Conservation (phyloP, 2,329 filamentous ascomycete genomes). For the Neoscytalidium dimidiatum region DNA sequence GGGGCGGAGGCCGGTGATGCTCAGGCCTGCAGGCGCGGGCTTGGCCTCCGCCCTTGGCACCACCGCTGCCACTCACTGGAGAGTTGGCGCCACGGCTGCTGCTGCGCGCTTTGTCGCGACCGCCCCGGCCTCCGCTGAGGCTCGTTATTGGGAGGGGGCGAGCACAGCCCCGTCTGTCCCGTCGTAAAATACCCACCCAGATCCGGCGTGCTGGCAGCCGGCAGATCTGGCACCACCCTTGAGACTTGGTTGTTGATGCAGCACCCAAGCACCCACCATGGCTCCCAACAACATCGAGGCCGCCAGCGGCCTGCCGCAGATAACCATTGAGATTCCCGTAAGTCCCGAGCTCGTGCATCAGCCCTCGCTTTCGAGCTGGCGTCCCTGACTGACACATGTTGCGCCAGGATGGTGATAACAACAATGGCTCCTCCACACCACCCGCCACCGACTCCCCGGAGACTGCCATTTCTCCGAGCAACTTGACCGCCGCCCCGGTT, state of each 20-base stretch:
- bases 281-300: neutral
- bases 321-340: constrained; percentile 12
- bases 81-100: constrained; percentile 1
- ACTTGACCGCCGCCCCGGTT: neutral
- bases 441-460: neutral
- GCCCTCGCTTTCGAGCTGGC: neutral
- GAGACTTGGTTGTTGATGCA: neutral
- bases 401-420: neutral
- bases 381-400: neutral
- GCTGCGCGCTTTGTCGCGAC: neutral
- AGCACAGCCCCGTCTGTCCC: neutral
- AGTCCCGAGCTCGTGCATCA: neutral
- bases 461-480: neutral
- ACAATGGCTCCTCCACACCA: neutral
- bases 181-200: neutral
- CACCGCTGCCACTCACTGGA: neutral
- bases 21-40: constrained; percentile 4
- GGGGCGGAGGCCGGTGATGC: neutral
- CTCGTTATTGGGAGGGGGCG: neutral
- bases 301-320: neutral
- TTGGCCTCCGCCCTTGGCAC: constrained; percentile 16
- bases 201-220: neutral
- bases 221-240: constrained; percentile 4
- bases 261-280: neutral
- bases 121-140: neutral